Base-by-base conservation (phyloP, 257 asterid genomes). In the Solanum dulcamara region DNA sequence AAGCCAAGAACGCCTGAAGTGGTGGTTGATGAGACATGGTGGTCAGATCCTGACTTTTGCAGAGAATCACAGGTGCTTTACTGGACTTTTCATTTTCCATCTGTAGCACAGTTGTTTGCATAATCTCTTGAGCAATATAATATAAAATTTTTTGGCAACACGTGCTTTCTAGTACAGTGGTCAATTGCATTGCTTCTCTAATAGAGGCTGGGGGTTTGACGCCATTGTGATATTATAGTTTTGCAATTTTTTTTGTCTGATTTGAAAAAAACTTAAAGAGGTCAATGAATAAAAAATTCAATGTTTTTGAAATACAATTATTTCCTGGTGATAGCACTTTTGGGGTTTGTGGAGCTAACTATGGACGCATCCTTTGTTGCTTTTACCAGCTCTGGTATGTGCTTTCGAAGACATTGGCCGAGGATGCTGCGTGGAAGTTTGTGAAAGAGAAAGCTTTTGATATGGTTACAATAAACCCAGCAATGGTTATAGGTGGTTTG, bases 11-110 rank as follows among this genome's bases (percentile, higher is more conserved):
- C 95, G 17, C 97, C 97, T 77, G 97, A 92, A 17, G 92, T 89
- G 28, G 93, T 91, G n/a, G 87, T 92, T 75, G 97, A 93, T 20
- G 98, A 94, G 70, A 91, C 96, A 38, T 94, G 97, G 97, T 93
- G 93, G 94, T 89, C 93, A 17, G 53, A 68, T 81, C 88, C 93
- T 1, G 95, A 93, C 33, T 11, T 91, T 8, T 94, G 97, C 93
- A 85, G 80, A 88, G 87, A 91, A 87, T 86, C 40, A 51, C 84
- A 90, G 94, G 94, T 93, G 48, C 18, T 81, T 72, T 50, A 38
- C 59, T 60, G 17, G 2, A 24, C n/a, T 59, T 71, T 70, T 75
- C 3, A 0, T n/a, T 15, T 84, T 72, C 28, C 10, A 5, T 15
- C 2, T 0, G 10, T 18, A 15, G 60, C 7, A 0, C 83, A 0